A percentile compares a stretch with the other conserved stretches of the same genome.
These are phyloP conservation scores for Tephrocybe sp. DNA, from an alignment of 768 basidiomycete genomes.

Conservation along the genomic window DNA sequence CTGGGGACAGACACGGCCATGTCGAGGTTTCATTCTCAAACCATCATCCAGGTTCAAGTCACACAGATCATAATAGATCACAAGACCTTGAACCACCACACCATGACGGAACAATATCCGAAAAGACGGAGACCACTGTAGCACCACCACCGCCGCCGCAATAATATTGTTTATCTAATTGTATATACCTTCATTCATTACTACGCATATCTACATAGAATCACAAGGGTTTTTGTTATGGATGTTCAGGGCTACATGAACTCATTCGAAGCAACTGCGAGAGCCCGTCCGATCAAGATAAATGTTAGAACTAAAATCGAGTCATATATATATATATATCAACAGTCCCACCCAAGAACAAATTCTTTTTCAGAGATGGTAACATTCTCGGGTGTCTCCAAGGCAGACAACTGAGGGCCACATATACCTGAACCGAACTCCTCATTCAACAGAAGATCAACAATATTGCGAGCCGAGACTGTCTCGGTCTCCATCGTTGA, in stretches of 20 bases:
- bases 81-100: constrained; percentile 11
- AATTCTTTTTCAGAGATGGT: constrained; percentile 32
- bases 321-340: constrained; percentile 14
- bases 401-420: constrained; percentile 36
- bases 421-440: constrained; percentile 75
- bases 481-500: constrained; percentile 97
- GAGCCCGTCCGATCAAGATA: no score
- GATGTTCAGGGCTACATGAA: background rate
- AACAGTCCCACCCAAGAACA: constrained; percentile 81
- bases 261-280: no score
- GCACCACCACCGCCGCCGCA: constrained; percentile 13
- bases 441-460: constrained; percentile 75
- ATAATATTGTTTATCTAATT: constrained; percentile 10
- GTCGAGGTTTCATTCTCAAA: constrained; percentile 29
- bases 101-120: constrained; percentile 23
- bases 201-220: constrained; percentile 8
- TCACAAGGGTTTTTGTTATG: background rate
- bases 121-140: constrained; percentile 29
- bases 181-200: constrained; percentile 15
- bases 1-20: constrained; percentile 40
- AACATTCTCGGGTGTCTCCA: constrained; percentile 7
- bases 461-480: constrained; percentile 77
- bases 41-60: constrained; percentile 1
- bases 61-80: constrained; percentile 7
- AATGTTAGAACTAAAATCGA: no score